Conservation (phyloP, 768 basidiomycete genomes). For the Amanita inopinata region DNA sequence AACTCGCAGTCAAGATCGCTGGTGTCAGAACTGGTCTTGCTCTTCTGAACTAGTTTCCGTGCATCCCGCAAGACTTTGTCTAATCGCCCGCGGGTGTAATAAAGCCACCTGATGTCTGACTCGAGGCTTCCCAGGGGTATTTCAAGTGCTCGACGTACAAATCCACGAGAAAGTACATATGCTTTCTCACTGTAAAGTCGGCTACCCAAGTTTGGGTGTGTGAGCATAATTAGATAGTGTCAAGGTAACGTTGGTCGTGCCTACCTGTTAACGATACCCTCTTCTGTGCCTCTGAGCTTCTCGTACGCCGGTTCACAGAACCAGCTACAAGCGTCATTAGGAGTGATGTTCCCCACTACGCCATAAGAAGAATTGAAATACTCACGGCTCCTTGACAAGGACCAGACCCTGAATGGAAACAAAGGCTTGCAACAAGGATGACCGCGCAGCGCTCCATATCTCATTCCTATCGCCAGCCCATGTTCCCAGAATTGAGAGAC, state of each 20-base stretch:
- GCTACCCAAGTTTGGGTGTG: slow-evolving; percentile 30
- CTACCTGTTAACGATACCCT: slow-evolving; percentile 81
- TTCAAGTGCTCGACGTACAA: slow-evolving; percentile 84
- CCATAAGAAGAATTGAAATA: slow-evolving; percentile 16
- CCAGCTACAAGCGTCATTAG: slow-evolving; percentile 58
- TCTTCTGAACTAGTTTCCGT: slow-evolving; percentile 56
- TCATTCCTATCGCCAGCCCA: slow-evolving; percentile 88
- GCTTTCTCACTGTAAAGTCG: slow-evolving; percentile 92
- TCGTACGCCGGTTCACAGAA: slow-evolving; percentile 93
- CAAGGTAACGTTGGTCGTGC: too few species aligned
- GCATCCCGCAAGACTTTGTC: slow-evolving; percentile 61
- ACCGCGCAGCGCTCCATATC: slow-evolving; percentile 76
- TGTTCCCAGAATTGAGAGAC: slow-evolving; percentile 82
- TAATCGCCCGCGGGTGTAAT: slow-evolving; percentile 53
- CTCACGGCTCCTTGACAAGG: slow-evolving; percentile 86
- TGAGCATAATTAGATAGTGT: too few species aligned
- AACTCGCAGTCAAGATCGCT: slow-evolving; percentile 25
- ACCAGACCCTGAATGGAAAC: slow-evolving; percentile 94
- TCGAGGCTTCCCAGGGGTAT: slow-evolving; percentile 65
- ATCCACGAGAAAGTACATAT: slow-evolving; percentile 82
- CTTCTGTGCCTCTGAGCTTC: slow-evolving; percentile 82
- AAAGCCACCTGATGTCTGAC: slow-evolving; percentile 65
- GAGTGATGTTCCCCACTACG: too few species aligned
- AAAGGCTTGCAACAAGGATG: slow-evolving; percentile 83
- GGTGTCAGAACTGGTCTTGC: slow-evolving; percentile 29